Evolutionary conservation across 2,329 filamentous ascomycete species (phyloP), one percentile per base, ranked within the genome.

Genomic region (Aschersonia sp.): DNA sequence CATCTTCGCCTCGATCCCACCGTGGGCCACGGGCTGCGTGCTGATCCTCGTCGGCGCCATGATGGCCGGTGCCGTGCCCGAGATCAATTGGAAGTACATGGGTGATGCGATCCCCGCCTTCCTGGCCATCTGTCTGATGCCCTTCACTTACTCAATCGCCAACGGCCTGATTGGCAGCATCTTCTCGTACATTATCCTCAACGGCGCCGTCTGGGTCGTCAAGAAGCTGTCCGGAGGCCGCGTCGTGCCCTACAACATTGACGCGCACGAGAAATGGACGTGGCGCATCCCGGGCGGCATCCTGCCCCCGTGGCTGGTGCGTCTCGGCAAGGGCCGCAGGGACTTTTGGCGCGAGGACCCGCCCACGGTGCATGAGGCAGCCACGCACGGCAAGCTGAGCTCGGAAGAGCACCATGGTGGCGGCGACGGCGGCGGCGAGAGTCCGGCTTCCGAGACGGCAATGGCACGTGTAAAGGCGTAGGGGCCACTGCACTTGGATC

Each of bases 11-110:
- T 89, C 84, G 0, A 92, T 94, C 49, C 87, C 87, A 5, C 82
- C 87, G 0, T 94, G 86, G 85, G 87, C 87, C 3, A 94, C 87
- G 0, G 87, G 87, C 44, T 88, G 84, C 60, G 88, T 88, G n/a
- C 74, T 94, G 30, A 74, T 94, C 55, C 79, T 94, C 40, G 86
- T 94, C 47, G 87, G 87, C n/a, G 81, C 81, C 22, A 83, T 94
- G 74, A 94, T 94, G 87, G 79, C 83, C 48, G 76, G 79, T 51
- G 75, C 84, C 1, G 84, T 84, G 10, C 77, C 77, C 12, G 83
- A 92, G 53, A 89, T 94, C 70, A 94, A 94, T 72, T 94, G 87
- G 87, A 71, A 72, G 44, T 94, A 94, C 65, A 71, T 87, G 51
- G 87, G 87, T 46, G 87, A 94, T 61, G 82, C 85, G 1, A 73